Base-by-base conservation (phyloP, 1,284 basidiomycete species). In the Trichosporon faecale region DNA sequence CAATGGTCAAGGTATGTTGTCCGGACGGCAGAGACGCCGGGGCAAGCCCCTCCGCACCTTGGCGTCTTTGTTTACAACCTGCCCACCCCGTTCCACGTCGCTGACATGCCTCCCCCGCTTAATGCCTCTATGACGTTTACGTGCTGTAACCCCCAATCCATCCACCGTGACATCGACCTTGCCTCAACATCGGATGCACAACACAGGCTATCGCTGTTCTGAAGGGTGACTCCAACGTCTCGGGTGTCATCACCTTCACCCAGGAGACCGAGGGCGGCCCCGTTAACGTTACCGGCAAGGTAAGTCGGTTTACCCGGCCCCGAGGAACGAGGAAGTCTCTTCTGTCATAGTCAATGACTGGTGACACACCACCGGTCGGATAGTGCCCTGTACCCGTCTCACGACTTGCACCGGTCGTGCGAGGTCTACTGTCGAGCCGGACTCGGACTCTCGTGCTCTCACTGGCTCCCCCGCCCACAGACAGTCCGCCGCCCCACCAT, bases 181-280 rank as follows among this genome's bases (percentile, higher is more conserved):
- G 37, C 55, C 29, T 49, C 33, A 64, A 33, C 33, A 23, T 21
- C 29, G 27, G 14, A 23, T 46, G 31, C 35, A 66, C 52, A 3
- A 37, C 60, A 25, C 71, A 91, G 90, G 91, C 91, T 46, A 86
- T 90, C 63, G 90, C 87, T 31, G 86, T 91, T 29, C 84, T 93
- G 76, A 87, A 85, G 72, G 90, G 91, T 64, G 86, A 88, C 70
- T 77, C 89, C 7, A 79, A 83, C 70, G 89, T 90, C 68, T 83
- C 84, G 65, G 91, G 91, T 66, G 88, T 86, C 29, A 87, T 92
- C 71, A 86, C 85, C 60, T 91, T 93, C 82, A 85, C 86, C 57
- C 91, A 93, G 80, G 75, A 84, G 3, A 79, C 83, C 33, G 83
- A 84, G 69, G 85, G 84, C 66, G 86, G 85, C 21, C 86, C 88